phyloP scores from a whole-genome alignment of 108 stramenopile species.

The Mediolabrus comicus region DNA sequence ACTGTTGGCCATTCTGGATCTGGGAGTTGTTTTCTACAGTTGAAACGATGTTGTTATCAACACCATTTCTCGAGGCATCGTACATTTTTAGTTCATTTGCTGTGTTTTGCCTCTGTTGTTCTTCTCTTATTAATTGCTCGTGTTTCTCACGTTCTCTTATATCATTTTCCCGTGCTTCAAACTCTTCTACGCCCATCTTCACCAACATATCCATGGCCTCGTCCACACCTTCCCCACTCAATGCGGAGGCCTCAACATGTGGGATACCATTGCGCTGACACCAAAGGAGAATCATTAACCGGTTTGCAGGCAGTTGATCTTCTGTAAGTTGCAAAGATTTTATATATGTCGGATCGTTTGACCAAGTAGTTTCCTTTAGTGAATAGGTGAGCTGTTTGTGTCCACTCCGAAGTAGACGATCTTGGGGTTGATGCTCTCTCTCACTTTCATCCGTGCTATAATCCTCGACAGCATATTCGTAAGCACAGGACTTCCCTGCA shows the following conservation, averaged over 20 bases:
- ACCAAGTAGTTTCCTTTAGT: conserved; percentile 50
- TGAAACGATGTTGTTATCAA: no score
- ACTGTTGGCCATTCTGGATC: no score
- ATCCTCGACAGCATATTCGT: conserved; percentile 59
- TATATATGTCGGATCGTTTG: conserved; percentile 60
- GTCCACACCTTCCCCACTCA: conserved; percentile 67
- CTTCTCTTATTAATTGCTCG: not conserved
- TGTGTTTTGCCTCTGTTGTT: not conserved
- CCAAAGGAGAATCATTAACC: conserved; percentile 76
- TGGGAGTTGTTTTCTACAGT: no score
- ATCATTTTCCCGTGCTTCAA: not conserved
- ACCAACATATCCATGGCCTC: conserved; percentile 60
- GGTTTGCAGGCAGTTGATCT: conserved; percentile 66
- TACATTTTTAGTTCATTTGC: no score
- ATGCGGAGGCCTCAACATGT: conserved; percentile 70
- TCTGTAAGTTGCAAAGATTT: conserved; percentile 67
- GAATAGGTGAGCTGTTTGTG: conserved; percentile 48
- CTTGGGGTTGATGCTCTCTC: not conserved
- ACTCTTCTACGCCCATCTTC: conserved; percentile 47
- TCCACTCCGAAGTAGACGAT: conserved; percentile 30
- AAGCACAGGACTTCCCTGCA: conserved; percentile 62
- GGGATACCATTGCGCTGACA: conserved; percentile 74
- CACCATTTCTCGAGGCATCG: no score
- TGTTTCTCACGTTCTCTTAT: not conserved
- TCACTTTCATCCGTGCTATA: not conserved